Evolutionary conservation across 441 rosid genomes (phyloP).

Genomic region (Populus trichocarpa): DNA sequence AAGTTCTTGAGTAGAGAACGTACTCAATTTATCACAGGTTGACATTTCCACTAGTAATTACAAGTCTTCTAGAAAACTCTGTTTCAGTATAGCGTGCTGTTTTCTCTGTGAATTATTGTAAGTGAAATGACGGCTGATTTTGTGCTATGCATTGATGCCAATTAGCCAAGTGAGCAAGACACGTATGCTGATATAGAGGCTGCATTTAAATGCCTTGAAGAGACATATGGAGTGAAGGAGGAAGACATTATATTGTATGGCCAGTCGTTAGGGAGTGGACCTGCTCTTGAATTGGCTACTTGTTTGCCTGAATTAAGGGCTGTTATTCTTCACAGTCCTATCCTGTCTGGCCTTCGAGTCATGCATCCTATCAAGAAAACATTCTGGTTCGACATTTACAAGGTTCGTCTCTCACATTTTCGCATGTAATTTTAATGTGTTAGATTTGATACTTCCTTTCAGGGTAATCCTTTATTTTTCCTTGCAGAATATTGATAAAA

Average conservation of each 20-base stretch:
- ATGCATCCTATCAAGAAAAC: constrained; percentile 85
- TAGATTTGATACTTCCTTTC: neutral
- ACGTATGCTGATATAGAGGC: constrained; percentile 87
- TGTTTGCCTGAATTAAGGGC: constrained; percentile 67
- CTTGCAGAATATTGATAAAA: constrained; percentile 84
- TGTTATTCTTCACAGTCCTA: constrained; percentile 89
- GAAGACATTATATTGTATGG: constrained; percentile 83
- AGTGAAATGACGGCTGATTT: neutral
- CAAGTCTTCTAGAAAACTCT: neutral
- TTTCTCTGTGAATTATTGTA: neutral
- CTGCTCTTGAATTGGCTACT: constrained; percentile 80
- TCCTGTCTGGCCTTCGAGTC: constrained; percentile 86
- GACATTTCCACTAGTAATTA: neutral
- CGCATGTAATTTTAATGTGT: neutral
- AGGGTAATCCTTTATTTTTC: neutral
- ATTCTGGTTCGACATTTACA: constrained; percentile 91
- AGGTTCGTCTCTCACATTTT: constrained; percentile 35
- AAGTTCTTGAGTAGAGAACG: too few relatives aligned
- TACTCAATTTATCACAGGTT: neutral
- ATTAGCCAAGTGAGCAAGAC: constrained; percentile 83
- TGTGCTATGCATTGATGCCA: neutral
- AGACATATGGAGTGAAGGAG: constrained; percentile 66
- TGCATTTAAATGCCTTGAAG: constrained; percentile 73
- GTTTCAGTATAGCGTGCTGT: neutral
- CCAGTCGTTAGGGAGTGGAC: constrained; percentile 95